These are phyloP conservation scores for Trichosporon sp. DNA, from an alignment of 1,284 basidiomycete genomes.

Conservation along the genomic window DNA sequence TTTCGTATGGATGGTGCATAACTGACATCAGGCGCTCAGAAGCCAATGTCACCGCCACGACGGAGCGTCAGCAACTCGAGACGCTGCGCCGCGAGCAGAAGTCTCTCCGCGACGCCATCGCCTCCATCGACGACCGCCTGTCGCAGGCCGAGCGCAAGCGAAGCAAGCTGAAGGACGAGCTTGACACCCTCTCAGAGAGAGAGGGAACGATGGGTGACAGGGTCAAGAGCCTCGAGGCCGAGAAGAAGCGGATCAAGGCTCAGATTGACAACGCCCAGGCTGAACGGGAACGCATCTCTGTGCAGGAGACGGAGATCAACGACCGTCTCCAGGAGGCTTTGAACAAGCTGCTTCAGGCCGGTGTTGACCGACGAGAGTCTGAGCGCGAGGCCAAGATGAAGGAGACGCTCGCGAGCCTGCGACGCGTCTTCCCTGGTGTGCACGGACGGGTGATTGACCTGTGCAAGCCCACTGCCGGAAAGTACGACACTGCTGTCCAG, in stretches of 20 bases:
- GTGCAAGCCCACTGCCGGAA: slow-evolving; percentile 85
- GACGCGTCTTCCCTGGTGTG: slow-evolving; percentile 84
- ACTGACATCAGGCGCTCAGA: slow-evolving; percentile 20
- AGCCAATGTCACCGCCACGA: slow-evolving; percentile 73
- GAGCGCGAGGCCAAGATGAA: slow-evolving; percentile 80
- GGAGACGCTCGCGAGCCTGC: slow-evolving; percentile 76
- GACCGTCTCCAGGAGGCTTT: slow-evolving; percentile 82
- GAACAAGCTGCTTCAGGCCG: slow-evolving; percentile 79
- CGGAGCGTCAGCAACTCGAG: slow-evolving; percentile 83
- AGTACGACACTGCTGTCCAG: slow-evolving; percentile 89
- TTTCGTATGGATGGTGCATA: background rate
- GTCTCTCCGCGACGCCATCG: slow-evolving; percentile 61
- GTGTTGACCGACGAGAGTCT: slow-evolving; percentile 76
- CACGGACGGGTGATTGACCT: slow-evolving; percentile 86
- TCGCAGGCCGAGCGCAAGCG: slow-evolving; percentile 62
- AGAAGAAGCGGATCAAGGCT: slow-evolving; percentile 35
- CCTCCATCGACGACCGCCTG: slow-evolving; percentile 57
- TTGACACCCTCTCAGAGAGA: slow-evolving; percentile 56
- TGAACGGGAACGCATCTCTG: slow-evolving; percentile 47
- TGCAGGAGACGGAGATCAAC: slow-evolving; percentile 81
- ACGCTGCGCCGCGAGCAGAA: slow-evolving; percentile 78
- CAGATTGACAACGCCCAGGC: slow-evolving; percentile 39
- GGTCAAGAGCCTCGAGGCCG: slow-evolving; percentile 55
- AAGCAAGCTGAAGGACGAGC: slow-evolving; percentile 61
- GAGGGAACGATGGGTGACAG: slow-evolving; percentile 57